Evolutionary conservation across 2,329 filamentous ascomycete genomes (phyloP), one percentile per base, ranked within the genome.

Genomic region (Rachicladosporium sp.): DNA sequence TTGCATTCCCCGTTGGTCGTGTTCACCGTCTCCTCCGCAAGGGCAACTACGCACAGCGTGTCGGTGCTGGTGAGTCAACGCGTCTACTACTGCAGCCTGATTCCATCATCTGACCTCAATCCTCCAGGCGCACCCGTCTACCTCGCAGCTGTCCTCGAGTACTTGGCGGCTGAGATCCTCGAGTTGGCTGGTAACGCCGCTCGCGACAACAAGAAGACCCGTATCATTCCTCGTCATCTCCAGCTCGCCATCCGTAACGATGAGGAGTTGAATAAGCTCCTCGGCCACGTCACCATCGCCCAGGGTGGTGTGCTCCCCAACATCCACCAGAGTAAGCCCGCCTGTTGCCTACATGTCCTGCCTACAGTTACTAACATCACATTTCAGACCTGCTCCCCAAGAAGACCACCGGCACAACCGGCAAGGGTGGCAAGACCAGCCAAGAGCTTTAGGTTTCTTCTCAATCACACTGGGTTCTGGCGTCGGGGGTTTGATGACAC

Each of bases 171-270:
- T 52, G 91, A 98, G 74, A 95, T 98, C 57, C 87, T 98, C 61
- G 91, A 98, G 72, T 73, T 98, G 71, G 91, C 91, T 66, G 91
- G 91, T 58, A 98, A 98, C 68, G 91, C 91, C 59, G 91, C 91
- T 50, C 89, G 91, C 58, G 91, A 98, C 73, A 95, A 96, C 81
- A 98, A 98, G 85, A 96, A 96, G 83, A 98, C 89, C 51, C 88
- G 91, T 82, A 98, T 98, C 73, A 98, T 96, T 46, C 91, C 91
- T 51, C 87, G 91, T 69, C 91, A 98, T 70, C 79, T 98, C 35
- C 91, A 98, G 74, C 86, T 98, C 56, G 91, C 91, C 69, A 98
- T 98, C 74, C 82, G 91, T 62, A 95, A 95, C 73, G 89, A 96
- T 68, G 89, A 96, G 78, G 91, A 98, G 71, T 68, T 96, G 82